Evolutionary conservation across 2,329 filamentous ascomycete genomes (phyloP), one percentile per base, ranked within the genome.

Genomic region (Trichoderma atrobrunneum): DNA sequence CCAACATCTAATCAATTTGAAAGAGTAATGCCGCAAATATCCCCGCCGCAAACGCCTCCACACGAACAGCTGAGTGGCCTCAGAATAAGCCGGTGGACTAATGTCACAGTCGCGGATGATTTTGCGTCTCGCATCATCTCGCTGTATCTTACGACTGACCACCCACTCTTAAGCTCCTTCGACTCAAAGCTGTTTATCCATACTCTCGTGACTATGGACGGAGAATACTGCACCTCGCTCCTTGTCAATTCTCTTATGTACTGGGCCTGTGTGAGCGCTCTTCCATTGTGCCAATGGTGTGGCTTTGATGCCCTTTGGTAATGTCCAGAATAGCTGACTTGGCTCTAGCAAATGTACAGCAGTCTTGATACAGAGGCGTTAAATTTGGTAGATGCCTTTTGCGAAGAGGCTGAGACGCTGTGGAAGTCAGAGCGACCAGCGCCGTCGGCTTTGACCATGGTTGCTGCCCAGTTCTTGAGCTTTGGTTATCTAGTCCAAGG

Each of bases 401-500:
- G 48, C 48, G n/a, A n/a, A 11, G 48, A 51, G 48, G 48, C 48
- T 11, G 48, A 51, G 12, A 21, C 48, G 7, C 16, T 51, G 8
- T 51, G n/a, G 48, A 12, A 51, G 0, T 10, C 16, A 8, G 7
- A 54, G n/a, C 48, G 48, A n/a, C 10, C 5, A 5, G 8, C 6
- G 8, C n/a, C 21, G n/a, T 54, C 48, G 48, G 21, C 26, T 36
- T 26, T 77, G 2, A 77, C 78, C 39, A 77, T 82, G 72, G 80
- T 80, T 1, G 79, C 78, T 7, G 75, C 77, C 5, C 75, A 79
- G 56, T 72, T 84, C 12, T 64, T 83, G 21, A 79, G 81, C 48
- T 63, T 83, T 14, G 78, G 77, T 1, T 77, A 79, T 10, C 72
- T 82, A 36, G 79, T 78, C 5, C 76, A 80, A 26, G 81, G 82